Evolutionary conservation across 2,329 filamentous ascomycete species (phyloP), one percentile per base, ranked within the genome.

Genomic region (Iodosphaeria phyllophila): DNA sequence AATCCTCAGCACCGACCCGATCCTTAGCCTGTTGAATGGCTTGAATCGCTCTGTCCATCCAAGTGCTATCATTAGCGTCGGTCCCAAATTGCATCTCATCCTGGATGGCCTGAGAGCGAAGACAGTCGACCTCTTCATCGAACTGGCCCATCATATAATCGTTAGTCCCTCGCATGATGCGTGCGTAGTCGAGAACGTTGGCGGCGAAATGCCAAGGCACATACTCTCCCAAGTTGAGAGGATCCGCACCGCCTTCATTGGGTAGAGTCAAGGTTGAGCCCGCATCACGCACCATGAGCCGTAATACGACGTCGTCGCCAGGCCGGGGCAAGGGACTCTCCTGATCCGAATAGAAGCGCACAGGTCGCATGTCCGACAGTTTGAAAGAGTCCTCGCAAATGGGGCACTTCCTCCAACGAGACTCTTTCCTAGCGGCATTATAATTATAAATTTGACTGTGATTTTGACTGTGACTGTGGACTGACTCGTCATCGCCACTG

Each of bases 361-460:
- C 84, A 2, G 89, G 83, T 24, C 79, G 64, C 13, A 78, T 80
- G 34, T 98, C 89, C 6, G 79, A 75, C n/a, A 84, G 63, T 44
- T 89, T 92, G n/a, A 98, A 69, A 23, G 67, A 73, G 46, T 98
- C 89, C 54, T 80, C 89, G 47, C 89, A 98, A 17, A 98, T 84
- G 0, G 89, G 86, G 38, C 89, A 98, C 46, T 92, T 92, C 54
- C 92, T 92, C 67, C 80, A 93, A 27, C 76, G 64, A 16, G 75
- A 58, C 38, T 67, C 74, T 51, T 74, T 84, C 32, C 74, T 72
- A 7, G 65, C 55, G n/a, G n/a, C n/a, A n/a, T n/a, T n/a, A n/a
- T n/a, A n/a, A n/a, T n/a, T n/a, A n/a, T n/a, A n/a, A n/a, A n/a
- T n/a, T n/a, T n/a, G n/a, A n/a, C n/a, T n/a, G n/a, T n/a, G n/a